These are phyloP conservation scores for Trichosanthes truncata DNA, from an alignment of 306 rosid genomes.

Conservation along the genomic window DNA sequence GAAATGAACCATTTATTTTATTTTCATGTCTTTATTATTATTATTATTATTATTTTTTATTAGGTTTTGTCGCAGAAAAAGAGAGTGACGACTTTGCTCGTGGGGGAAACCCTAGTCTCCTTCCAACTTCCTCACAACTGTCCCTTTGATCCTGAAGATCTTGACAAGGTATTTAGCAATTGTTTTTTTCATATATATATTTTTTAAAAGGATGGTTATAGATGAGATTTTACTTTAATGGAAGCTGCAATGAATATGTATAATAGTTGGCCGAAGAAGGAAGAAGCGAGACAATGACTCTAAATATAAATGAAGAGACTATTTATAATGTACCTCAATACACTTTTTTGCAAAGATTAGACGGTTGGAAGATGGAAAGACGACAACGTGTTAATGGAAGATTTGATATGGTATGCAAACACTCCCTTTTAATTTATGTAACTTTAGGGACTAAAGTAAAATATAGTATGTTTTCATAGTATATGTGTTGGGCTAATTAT, in stretches of 20 bases:
- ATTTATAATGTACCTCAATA: not conserved
- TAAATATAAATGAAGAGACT: not conserved
- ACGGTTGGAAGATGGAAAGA: not conserved
- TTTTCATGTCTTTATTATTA: not conserved
- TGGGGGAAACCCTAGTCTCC: not conserved
- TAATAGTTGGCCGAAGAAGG: not conserved
- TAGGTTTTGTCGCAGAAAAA: not conserved
- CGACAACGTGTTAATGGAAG: slow-evolving; percentile 3
- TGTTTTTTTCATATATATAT: not conserved
- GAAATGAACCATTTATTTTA: not conserved
- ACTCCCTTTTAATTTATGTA: not conserved
- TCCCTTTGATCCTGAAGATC: not conserved
- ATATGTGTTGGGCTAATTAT: no score
- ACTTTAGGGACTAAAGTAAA: no score
- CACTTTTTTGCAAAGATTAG: not conserved
- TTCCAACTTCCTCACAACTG: not conserved
- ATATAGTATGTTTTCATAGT: no score
- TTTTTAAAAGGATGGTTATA: not conserved
- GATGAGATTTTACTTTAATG: not conserved
- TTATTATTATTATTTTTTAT: not conserved
- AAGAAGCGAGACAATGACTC: not conserved
- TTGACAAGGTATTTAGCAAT: not conserved
- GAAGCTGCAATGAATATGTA: not conserved
- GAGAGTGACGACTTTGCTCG: not conserved
- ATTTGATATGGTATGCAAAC: not conserved